Percentiles rank a stretch among this genome's conserved stretches.
phyloP scores from a whole-genome alignment of 208 protist species.

The Leishmania mexicana region DNA sequence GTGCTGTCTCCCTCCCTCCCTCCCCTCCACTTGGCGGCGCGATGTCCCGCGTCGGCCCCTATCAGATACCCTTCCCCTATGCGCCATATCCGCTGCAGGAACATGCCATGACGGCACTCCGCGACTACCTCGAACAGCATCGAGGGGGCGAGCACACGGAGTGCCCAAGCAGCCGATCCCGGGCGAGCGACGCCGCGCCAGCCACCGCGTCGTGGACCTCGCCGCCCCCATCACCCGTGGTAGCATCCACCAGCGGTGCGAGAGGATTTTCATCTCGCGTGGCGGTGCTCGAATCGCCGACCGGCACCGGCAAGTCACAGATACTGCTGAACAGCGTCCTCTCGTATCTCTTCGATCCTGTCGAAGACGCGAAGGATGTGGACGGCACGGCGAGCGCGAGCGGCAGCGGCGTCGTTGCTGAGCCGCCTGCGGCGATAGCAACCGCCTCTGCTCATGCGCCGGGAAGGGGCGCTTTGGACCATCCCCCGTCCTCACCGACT shows the following conservation, averaged over 20 bases:
- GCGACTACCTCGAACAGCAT: constrained; percentile 40
- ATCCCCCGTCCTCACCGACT: neutral
- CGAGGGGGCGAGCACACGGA: neutral
- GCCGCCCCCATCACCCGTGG: neutral
- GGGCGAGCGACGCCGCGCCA: neutral
- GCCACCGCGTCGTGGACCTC: neutral
- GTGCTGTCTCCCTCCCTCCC: neutral
- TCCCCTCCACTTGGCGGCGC: neutral
- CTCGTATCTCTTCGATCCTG: constrained; percentile 56
- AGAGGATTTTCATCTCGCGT: constrained; percentile 23
- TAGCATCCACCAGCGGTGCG: neutral
- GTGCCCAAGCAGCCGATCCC: neutral
- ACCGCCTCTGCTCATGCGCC: neutral
- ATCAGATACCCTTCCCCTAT: constrained; percentile 80
- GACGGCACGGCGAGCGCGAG: neutral
- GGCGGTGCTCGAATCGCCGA: constrained; percentile 95
- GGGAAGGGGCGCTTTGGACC: neutral
- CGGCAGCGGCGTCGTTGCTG: neutral
- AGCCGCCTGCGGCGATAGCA: neutral
- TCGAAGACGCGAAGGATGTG: neutral
- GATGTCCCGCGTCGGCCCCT: constrained; percentile 49
- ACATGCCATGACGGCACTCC: constrained; percentile 66
- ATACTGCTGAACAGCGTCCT: constrained; percentile 91
- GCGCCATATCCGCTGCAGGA: constrained; percentile 76
- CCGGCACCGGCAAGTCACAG: constrained; percentile 96